A percentile compares a stretch with the other conserved stretches of the same genome.
These are phyloP conservation scores for Osmozyma mogii DNA, from an alignment of 805 yeast species.

Conservation along the genomic window DNA sequence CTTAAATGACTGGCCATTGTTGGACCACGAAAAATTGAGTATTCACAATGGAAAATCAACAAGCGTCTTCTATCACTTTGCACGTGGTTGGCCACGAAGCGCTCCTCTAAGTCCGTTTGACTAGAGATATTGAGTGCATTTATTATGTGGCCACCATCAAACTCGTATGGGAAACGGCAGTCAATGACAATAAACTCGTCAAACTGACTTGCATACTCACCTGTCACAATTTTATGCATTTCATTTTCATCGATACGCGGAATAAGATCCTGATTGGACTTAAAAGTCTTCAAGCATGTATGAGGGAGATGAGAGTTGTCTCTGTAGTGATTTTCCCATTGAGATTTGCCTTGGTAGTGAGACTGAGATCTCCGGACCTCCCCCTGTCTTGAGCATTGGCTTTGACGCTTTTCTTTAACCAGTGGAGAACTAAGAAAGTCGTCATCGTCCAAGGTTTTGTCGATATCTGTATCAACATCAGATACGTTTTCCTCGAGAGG, in stretches of 20 bases:
- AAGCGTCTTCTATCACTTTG: slow-evolving; percentile 31
- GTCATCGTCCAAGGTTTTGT: too few species aligned
- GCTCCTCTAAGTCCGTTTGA: slow-evolving; percentile 57
- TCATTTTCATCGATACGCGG: slow-evolving; percentile 60
- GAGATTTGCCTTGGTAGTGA: too few species aligned
- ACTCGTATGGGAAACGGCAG: slow-evolving; percentile 91
- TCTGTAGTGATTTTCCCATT: slow-evolving; percentile 3
- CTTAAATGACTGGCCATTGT: slow-evolving; percentile 81
- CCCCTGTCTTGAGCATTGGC: too few species aligned
- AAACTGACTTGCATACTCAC: slow-evolving; percentile 41
- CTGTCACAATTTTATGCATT: slow-evolving; percentile 50
- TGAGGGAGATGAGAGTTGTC: slow-evolving; percentile 26
- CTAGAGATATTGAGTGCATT: slow-evolving; percentile 74
- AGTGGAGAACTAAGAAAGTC: too few species aligned
- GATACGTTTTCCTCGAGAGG: too few species aligned
- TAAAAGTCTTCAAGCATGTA: slow-evolving; percentile 22
- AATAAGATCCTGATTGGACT: slow-evolving; percentile 46
- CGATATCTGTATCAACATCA: too few species aligned
- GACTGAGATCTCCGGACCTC: too few species aligned
- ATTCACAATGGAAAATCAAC: slow-evolving; percentile 89
- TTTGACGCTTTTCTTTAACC: too few species aligned
- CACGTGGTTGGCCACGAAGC: slow-evolving; percentile 29
- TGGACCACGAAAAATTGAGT: slow-evolving; percentile 91
- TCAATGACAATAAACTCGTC: slow-evolving; percentile 61
- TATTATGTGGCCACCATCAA: slow-evolving; percentile 83